Percentiles rank a stretch among this genome's conserved stretches.
Conservation (phyloP, 176 grass and related monocot genomes). For the barley (Hordeum vulgare) region MorexV3_pseudomolecules_assembly NC_058521.1:181295784-181296283, state of each 20-base stretch:
- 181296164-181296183: not conserved
- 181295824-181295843: constrained; percentile 65
- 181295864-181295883: constrained; percentile 91
- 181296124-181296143: not conserved
- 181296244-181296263: not conserved
- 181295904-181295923: constrained; percentile 80
- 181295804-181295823: constrained; percentile 80
- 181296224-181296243: not conserved
- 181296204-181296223: not conserved
- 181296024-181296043: constrained; percentile 60
- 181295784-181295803: constrained; percentile 72
- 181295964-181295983: constrained; percentile 36
- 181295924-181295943: constrained; percentile 57
- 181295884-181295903: constrained; percentile 72
- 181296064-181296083: not conserved
- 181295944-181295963: constrained; percentile 46
- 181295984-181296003: constrained; percentile 48
- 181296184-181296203: not conserved
- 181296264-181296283: not conserved
- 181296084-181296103: not conserved
- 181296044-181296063: constrained; percentile 63
- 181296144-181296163: not conserved
- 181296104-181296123: not conserved
- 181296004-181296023: constrained; percentile 44
- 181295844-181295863: constrained; percentile 78